Evolutionary conservation across 257 asterid genomes (phyloP).

Genomic region (Jacaranda copaia): DNA sequence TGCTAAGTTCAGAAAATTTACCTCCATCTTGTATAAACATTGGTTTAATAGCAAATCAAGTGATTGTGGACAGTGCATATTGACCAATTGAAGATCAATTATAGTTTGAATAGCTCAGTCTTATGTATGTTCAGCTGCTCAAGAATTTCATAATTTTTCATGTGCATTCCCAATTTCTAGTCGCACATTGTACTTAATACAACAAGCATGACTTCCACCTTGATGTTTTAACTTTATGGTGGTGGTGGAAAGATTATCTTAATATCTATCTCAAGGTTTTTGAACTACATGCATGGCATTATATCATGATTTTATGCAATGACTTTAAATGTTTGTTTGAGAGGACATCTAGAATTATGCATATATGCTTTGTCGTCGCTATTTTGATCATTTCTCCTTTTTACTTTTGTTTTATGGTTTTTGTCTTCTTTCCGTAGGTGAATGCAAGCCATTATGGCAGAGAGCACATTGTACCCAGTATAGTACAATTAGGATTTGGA

Average conservation of each 20-base stretch:
- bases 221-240: neutral
- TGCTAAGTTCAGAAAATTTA: slow-evolving; percentile 14
- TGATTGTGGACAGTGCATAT: slow-evolving; percentile 7
- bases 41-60: neutral
- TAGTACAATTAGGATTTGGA: slow-evolving; percentile 79
- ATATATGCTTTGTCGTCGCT: neutral
- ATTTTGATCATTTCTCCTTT: neutral
- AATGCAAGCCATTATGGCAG: slow-evolving; percentile 80
- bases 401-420: slow-evolving; percentile 23
- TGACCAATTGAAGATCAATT: slow-evolving; percentile 15
- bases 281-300: neutral
- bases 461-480: slow-evolving; percentile 85
- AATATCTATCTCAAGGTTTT: neutral
- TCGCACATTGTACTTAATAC: neutral
- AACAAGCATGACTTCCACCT: slow-evolving; percentile 4
- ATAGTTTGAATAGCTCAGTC: neutral
- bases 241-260: neutral
- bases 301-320: slow-evolving; percentile 13
- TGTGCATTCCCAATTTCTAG: neutral
- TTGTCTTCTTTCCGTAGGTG: slow-evolving; percentile 52
- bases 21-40: slow-evolving; percentile 18
- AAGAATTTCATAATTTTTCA: neutral
- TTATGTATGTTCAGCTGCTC: slow-evolving; percentile 14
- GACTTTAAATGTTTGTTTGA: neutral
- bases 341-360: neutral